Conservation (phyloP, 2,329 filamentous ascomycete species). For the Pyrenochaeta sp. region DNA sequence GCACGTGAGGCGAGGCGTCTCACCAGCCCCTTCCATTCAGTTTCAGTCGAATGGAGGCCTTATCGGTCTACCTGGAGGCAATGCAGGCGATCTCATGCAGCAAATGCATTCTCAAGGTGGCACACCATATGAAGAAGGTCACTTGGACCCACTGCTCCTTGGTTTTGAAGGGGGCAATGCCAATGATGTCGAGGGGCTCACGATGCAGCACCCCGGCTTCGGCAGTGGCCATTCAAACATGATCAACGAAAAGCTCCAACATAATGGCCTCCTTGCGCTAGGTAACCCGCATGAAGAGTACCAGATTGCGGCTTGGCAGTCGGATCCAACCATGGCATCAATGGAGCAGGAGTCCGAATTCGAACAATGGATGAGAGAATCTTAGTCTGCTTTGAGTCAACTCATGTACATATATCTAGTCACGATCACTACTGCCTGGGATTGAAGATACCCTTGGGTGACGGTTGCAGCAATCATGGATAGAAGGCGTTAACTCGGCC, state of each 20-base stretch:
- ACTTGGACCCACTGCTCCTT: constrained; percentile 53
- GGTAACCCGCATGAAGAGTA: constrained; percentile 32
- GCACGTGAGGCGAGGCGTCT: constrained; percentile 52
- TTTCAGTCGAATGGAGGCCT: constrained; percentile 42
- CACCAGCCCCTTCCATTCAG: constrained; percentile 33
- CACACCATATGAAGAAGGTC: constrained; percentile 45
- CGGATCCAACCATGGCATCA: constrained; percentile 43
- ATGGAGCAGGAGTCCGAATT: constrained; percentile 54
- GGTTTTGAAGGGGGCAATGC: constrained; percentile 38
- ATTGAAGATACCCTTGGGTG: constrained; percentile 1
- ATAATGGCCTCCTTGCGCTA: constrained; percentile 36
- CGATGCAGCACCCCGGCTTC: constrained; percentile 35
- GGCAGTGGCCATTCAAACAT: constrained; percentile 41
- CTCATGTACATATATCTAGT: constrained; percentile 4
- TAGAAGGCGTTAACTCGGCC: constrained; percentile 14
- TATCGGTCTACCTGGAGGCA: constrained; percentile 50
- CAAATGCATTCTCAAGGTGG: constrained; percentile 36
- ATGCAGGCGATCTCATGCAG: constrained; percentile 47
- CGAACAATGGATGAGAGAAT: constrained; percentile 55
- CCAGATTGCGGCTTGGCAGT: constrained; percentile 45
- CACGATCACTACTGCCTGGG: constrained; percentile 1
- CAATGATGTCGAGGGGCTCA: constrained; percentile 24
- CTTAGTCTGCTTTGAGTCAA: constrained; percentile 14
- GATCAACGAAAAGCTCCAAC: constrained; percentile 38
- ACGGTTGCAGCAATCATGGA: not conserved